These are phyloP conservation scores for Fragaria nilgerrensis DNA, from an alignment of 306 rosid species.

Conservation along the genomic window DNA sequence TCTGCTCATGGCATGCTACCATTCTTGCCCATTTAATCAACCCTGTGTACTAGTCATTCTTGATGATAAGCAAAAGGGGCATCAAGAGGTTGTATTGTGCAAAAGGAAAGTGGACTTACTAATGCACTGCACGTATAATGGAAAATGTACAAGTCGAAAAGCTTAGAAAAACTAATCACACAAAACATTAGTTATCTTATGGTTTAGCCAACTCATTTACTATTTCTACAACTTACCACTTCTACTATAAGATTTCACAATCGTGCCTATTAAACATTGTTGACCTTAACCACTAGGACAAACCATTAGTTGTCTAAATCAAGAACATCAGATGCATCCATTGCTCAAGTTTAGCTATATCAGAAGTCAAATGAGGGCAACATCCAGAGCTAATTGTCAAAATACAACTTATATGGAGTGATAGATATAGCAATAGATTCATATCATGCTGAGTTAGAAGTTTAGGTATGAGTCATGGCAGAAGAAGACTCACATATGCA, in stretches of 20 bases:
- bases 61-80: not conserved
- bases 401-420: not conserved
- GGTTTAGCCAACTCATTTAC: not conserved
- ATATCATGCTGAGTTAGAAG: not conserved
- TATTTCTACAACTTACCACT: not conserved
- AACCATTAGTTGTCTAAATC: not conserved
- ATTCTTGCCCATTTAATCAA: not conserved
- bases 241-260: not conserved
- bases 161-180: not conserved
- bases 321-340: not conserved
- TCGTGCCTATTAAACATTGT: no score
- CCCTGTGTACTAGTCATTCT: not conserved
- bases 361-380: not conserved
- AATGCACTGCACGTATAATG: not conserved
- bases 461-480: not conserved
- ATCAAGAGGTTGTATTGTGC: not conserved
- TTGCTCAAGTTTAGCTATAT: not conserved
- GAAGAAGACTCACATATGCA: not conserved
- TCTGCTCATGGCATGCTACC: no score
- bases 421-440: not conserved
- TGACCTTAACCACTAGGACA: not conserved
- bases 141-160: not conserved
- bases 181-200: not conserved
- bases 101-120: not conserved
- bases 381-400: not conserved